Percentiles rank a stretch among this genome's conserved stretches.
Conservation (phyloP, 495 filamentous ascomycete species). For the Podospora appendiculata region DNA sequence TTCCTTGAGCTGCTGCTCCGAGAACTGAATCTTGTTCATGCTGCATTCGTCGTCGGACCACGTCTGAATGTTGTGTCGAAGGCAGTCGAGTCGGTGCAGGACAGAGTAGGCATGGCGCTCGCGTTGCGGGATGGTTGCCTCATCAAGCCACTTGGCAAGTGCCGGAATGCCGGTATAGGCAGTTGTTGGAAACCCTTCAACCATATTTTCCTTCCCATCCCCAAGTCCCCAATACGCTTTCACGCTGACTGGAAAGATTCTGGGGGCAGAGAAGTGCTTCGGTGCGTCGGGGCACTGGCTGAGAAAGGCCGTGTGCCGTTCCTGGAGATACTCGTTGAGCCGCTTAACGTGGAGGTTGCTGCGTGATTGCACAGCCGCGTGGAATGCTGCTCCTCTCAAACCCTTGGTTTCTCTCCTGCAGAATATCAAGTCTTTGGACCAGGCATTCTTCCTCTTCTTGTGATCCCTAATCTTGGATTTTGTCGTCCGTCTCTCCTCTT, state of each 20-base stretch:
- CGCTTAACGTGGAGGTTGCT: background rate
- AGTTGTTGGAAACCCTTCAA: slow-evolving; percentile 7
- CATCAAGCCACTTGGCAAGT: slow-evolving; percentile 9
- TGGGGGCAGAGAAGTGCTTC: background rate
- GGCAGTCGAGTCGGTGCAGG: slow-evolving; percentile 4
- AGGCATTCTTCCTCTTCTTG: background rate
- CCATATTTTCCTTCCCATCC: background rate
- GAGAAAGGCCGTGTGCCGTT: background rate
- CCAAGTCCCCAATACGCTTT: slow-evolving; percentile 14
- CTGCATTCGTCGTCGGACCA: slow-evolving; percentile 6
- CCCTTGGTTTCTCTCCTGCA: too few species aligned
- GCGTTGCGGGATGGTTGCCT: slow-evolving; percentile 5
- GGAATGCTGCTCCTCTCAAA: background rate
- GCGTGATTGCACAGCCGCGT: background rate
- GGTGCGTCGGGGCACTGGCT: background rate
- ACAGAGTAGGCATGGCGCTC: slow-evolving; percentile 3
- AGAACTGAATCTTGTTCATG: background rate
- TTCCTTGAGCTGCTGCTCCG: background rate
- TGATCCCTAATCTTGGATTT: background rate
- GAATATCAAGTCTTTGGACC: background rate
- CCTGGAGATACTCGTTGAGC: background rate
- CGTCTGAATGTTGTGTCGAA: slow-evolving; percentile 3
- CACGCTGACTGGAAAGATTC: slow-evolving; percentile 4
- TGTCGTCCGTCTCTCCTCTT: background rate
- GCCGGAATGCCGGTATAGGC: slow-evolving; percentile 18